A percentile compares a stretch with the other conserved stretches of the same genome.
Evolutionary conservation across 345 rosid genomes (phyloP).

Genomic region (Lumnitzera littorea): DNA sequence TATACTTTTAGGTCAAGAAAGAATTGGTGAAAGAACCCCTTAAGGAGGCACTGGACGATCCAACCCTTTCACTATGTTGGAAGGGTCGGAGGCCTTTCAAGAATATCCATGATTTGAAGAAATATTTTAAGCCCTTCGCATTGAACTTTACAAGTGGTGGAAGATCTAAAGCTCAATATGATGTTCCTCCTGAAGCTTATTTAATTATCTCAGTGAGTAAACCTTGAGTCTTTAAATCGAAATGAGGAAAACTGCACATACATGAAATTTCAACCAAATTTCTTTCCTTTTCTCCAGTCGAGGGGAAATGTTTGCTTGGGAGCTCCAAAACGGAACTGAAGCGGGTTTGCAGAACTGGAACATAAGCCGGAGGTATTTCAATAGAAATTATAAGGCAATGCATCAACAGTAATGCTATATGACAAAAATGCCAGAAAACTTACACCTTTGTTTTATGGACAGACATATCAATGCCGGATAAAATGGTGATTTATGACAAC

Average conservation of each 20-base stretch:
- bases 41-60: slow-evolving; percentile 54
- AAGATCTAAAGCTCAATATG: slow-evolving; percentile 41
- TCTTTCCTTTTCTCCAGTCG: slow-evolving; percentile 25
- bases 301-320: slow-evolving; percentile 88
- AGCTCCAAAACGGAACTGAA: slow-evolving; percentile 67
- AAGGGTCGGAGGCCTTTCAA: slow-evolving; percentile 73
- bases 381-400: no score
- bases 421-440: neutral
- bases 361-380: slow-evolving; percentile 62
- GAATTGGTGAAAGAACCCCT: slow-evolving; percentile 46
- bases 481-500: slow-evolving; percentile 70
- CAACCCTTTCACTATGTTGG: slow-evolving; percentile 83
- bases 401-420: neutral
- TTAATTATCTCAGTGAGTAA: slow-evolving; percentile 72
- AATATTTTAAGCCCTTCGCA: slow-evolving; percentile 63
- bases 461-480: slow-evolving; percentile 96
- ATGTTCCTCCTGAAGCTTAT: slow-evolving; percentile 65
- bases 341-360: slow-evolving; percentile 56
- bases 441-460: slow-evolving; percentile 2
- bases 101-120: slow-evolving; percentile 53
- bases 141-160: slow-evolving; percentile 48
- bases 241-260: neutral
- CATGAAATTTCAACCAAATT: no score
- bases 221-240: neutral
- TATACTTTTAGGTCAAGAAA: slow-evolving; percentile 34